phyloP scores from a whole-genome alignment of 2,329 filamentous ascomycete species.

The Westerdykella sp. region DNA sequence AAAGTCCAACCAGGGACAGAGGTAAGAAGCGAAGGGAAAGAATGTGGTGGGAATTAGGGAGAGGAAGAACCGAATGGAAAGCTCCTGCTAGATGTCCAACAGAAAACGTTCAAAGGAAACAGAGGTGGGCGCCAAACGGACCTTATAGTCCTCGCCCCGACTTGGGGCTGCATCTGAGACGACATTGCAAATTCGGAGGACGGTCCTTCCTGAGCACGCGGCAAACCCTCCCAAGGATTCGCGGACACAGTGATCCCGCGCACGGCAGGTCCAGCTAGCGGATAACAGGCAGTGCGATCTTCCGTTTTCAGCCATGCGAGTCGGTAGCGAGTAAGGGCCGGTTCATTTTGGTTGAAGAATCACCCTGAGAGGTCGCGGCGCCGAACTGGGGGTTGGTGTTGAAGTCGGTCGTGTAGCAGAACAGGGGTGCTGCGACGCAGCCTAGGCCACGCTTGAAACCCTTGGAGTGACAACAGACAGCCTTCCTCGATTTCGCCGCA shows the following conservation, averaged over 20 bases:
- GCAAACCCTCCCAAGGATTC: conserved; percentile 9
- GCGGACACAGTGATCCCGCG: conserved; percentile 29
- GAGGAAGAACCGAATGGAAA: conserved; percentile 24
- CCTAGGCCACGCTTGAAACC: conserved; percentile 27
- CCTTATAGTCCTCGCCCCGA: conserved; percentile 31
- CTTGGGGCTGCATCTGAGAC: conserved; percentile 35
- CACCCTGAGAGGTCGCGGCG: conserved; percentile 19
- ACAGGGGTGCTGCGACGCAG: conserved; percentile 34
- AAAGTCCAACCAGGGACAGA: conserved; percentile 38
- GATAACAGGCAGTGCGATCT: conserved; percentile 29
- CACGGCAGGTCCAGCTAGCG: conserved; percentile 25
- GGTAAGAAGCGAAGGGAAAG: conserved; percentile 31
- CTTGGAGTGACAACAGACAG: conserved; percentile 21
- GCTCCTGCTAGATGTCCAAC: conserved; percentile 30
- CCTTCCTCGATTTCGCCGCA: conserved; percentile 13
- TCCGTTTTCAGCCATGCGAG: conserved; percentile 22
- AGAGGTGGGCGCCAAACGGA: conserved; percentile 33
- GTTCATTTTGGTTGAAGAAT: conserved; percentile 22
- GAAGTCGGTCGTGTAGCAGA: conserved; percentile 33
- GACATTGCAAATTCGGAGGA: conserved; percentile 33
- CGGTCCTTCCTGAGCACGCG: conserved; percentile 26
- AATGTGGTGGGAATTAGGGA: conserved; percentile 35
- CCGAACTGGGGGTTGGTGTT: conserved; percentile 22
- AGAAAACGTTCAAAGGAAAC: conserved; percentile 34
- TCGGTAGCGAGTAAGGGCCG: conserved; percentile 25